These are phyloP conservation scores for Nannizziopsis barbatae DNA, from an alignment of 2,329 filamentous ascomycete genomes.

Conservation along the genomic window DNA sequence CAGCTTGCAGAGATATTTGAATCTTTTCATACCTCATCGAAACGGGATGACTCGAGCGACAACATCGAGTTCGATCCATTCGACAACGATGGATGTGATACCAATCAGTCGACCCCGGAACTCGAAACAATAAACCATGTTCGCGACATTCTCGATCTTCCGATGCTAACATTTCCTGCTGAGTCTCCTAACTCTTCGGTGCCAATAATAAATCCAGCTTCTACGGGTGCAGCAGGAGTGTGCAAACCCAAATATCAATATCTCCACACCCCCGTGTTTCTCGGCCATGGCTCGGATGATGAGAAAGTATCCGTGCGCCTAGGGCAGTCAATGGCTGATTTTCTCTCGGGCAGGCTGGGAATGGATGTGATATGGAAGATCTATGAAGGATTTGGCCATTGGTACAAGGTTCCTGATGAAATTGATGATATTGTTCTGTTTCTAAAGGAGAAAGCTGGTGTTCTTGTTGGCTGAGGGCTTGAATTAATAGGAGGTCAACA, in stretches of 20 bases:
- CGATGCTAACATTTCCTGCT: not conserved
- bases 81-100: not conserved
- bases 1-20: slow-evolving; percentile 1
- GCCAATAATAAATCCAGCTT: not conserved
- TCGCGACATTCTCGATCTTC: slow-evolving; percentile 26
- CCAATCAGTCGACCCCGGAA: slow-evolving; percentile 13
- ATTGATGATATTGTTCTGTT: slow-evolving; percentile 38
- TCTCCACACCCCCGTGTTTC: slow-evolving; percentile 31
- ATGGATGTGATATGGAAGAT: slow-evolving; percentile 29
- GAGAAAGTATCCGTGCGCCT: slow-evolving; percentile 29
- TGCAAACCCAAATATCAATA: not conserved
- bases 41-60: not conserved
- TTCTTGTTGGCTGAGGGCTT: too few species aligned
- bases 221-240: too few species aligned
- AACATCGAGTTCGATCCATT: slow-evolving; percentile 11
- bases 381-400: slow-evolving; percentile 38
- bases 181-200: too few species aligned
- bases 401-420: slow-evolving; percentile 41
- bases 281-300: slow-evolving; percentile 36
- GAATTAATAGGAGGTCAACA: too few species aligned
- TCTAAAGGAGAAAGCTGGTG: slow-evolving; percentile 14
- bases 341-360: slow-evolving; percentile 18
- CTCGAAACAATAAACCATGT: slow-evolving; percentile 21
- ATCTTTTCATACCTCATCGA: not conserved
- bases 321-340: slow-evolving; percentile 22